phyloP scores from a whole-genome alignment of 169 alveolate genomes.

The Eimeria mitis region DNA sequence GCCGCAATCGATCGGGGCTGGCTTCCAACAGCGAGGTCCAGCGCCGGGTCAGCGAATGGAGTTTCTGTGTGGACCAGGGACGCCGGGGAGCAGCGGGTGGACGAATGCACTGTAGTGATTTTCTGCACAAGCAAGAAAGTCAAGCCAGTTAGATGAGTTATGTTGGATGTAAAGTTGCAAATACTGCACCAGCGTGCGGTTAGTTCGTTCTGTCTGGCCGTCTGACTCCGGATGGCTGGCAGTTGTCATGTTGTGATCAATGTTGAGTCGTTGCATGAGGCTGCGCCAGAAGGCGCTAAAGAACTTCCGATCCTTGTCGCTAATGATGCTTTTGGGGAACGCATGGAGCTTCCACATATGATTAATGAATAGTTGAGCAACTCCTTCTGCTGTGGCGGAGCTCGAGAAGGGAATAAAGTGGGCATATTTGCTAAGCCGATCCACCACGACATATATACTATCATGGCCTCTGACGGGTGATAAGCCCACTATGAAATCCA shows the following conservation, averaged over 20 bases:
- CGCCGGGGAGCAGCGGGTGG: background rate
- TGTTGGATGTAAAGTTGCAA: background rate
- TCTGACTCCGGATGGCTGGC: background rate
- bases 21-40: background rate
- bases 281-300: background rate
- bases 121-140: background rate
- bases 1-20: background rate
- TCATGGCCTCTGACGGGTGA: background rate
- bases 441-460: background rate
- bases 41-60: no score
- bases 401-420: background rate
- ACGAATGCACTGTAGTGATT: background rate
- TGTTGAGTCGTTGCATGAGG: background rate
- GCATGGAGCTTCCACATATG: background rate
- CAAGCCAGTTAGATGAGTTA: background rate
- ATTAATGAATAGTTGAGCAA: background rate
- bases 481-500: background rate
- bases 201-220: background rate
- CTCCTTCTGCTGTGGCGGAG: background rate
- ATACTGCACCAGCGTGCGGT: background rate
- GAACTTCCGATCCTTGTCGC: background rate
- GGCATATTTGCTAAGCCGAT: background rate
- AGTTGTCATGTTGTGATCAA: background rate
- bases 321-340: background rate
- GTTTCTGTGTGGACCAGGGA: background rate